Evolutionary conservation across 2,329 filamentous ascomycete species (phyloP), one percentile per base, ranked within the genome.

Genomic region (Colletotrichum sp.): DNA sequence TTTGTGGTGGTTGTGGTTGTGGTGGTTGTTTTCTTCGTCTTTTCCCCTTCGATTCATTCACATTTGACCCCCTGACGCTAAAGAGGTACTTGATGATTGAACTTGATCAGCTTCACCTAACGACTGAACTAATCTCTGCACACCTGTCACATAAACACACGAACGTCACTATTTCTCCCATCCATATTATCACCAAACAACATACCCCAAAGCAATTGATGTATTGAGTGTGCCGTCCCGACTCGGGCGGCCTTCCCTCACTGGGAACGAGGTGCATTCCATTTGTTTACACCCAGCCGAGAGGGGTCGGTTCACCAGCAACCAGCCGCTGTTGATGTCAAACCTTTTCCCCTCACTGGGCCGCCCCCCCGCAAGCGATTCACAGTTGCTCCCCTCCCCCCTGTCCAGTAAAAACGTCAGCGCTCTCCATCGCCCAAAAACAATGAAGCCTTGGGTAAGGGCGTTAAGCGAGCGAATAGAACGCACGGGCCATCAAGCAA

Each of bases 221-320:
- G n/a, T n/a, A n/a, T n/a, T n/a, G n/a, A n/a, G n/a, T n/a, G n/a
- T n/a, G n/a, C n/a, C n/a, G n/a, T n/a, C n/a, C n/a, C n/a, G n/a
- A n/a, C n/a, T n/a, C 43, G n/a, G n/a, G 10, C 43, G n/a, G 43
- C 10, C 10, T 52, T 52, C 43, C 43, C n/a, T 58, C 24, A 28
- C 26, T 58, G 55, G 55, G 14, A 18, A 18, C 55, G 26, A 26
- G 55, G 56, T 61, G 24, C 26, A 32, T 14, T 36, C 68, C 61
- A 71, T 26, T 52, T 75, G 73, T 73, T 75, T 69, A 75, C 43
- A 55, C 62, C 26, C 52, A 66, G 61, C 36, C 61, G 69, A 73
- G 73, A 73, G 73, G 63, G 58, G 64, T 59, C 24, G 69, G 69
- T 73, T 75, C 73, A 75, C 73, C 70, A 73, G 73, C 73, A 75